phyloP scores from a whole-genome alignment of 176 grass and related monocot species.

The Olyra latifolia region DNA sequence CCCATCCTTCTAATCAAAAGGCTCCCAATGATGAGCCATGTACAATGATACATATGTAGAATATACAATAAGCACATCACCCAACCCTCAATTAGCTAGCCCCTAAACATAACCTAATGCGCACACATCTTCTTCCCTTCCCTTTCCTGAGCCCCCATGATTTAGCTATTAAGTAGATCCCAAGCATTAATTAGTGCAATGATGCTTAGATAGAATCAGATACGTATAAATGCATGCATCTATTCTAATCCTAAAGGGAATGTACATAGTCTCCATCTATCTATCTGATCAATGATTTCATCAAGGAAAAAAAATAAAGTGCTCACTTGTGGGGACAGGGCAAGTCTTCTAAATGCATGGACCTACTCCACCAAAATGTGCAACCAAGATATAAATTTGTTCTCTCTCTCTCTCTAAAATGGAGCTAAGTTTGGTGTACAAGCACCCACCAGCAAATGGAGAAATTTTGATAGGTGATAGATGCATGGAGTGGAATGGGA shows the following conservation, averaged over 20 bases:
- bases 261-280: neutral
- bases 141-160: slow-evolving; percentile 22
- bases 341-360: neutral
- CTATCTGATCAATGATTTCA: slow-evolving; percentile 19
- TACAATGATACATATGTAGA: slow-evolving; percentile 31
- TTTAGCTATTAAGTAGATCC: slow-evolving; percentile 34
- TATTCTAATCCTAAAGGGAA: slow-evolving; percentile 21
- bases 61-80: slow-evolving; percentile 13
- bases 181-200: slow-evolving; percentile 34
- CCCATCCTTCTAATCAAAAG: slow-evolving; percentile 34
- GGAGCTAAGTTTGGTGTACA: slow-evolving; percentile 8
- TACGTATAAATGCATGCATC: neutral
- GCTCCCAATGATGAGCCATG: slow-evolving; percentile 39
- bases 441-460: neutral
- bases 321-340: neutral
- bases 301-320: neutral
- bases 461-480: slow-evolving; percentile 3
- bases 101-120: slow-evolving; percentile 25
- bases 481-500: neutral
- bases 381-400: slow-evolving; percentile 11
- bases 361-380: slow-evolving; percentile 28
- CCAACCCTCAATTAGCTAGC: slow-evolving; percentile 36
- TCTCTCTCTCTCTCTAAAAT: too few relatives aligned
- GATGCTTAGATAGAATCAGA: slow-evolving; percentile 27
- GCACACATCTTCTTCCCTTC: neutral